A percentile compares a stretch with the other conserved stretches of the same genome.
Evolutionary conservation across 2,329 filamentous ascomycete species (phyloP).

Genomic region (Penicillium sclerotiorum): DNA sequence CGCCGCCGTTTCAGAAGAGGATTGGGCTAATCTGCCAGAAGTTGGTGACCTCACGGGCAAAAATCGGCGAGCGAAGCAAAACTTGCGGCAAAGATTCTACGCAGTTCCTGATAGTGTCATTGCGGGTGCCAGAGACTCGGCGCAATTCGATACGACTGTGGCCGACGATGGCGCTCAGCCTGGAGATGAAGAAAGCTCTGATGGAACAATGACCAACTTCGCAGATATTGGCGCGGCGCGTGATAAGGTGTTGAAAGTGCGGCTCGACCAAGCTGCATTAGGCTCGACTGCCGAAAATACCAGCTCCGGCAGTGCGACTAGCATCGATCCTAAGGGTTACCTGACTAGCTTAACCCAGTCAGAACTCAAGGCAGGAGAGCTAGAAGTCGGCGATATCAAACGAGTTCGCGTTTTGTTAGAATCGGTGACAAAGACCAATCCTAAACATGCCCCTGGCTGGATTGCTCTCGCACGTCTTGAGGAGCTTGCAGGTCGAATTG

Average conservation of each 20-base stretch:
- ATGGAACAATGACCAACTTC: conserved; percentile 97
- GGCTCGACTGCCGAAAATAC: conserved; percentile 69
- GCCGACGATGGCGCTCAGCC: conserved; percentile 70
- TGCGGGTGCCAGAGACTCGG: conserved; percentile 77
- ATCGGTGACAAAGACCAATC: conserved; percentile 96
- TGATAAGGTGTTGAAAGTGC: conserved; percentile 94
- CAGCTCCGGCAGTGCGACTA: conserved; percentile 79
- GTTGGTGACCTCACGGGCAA: conserved; percentile 96
- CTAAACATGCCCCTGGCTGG: conserved; percentile 92
- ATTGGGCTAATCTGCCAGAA: conserved; percentile 94
- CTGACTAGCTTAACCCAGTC: conserved; percentile 87
- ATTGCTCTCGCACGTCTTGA: conserved; percentile 92
- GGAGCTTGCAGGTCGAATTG: conserved; percentile 87
- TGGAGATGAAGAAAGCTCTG: conserved; percentile 55
- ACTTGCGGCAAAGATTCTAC: conserved; percentile 83
- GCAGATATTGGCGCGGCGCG: conserved; percentile 94
- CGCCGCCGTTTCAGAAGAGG: conserved; percentile 85
- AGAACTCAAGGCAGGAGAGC: conserved; percentile 75
- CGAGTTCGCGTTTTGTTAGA: conserved; percentile 89
- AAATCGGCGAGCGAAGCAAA: conserved; percentile 82
- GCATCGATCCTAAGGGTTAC: conserved; percentile 93
- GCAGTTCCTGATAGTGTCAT: conserved; percentile 96
- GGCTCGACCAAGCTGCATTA: conserved; percentile 83
- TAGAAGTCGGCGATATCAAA: conserved; percentile 91
- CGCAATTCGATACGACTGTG: conserved; percentile 86